phyloP scores from a whole-genome alignment of 2,329 filamentous ascomycete genomes.

The Alternaria sp. region DNA sequence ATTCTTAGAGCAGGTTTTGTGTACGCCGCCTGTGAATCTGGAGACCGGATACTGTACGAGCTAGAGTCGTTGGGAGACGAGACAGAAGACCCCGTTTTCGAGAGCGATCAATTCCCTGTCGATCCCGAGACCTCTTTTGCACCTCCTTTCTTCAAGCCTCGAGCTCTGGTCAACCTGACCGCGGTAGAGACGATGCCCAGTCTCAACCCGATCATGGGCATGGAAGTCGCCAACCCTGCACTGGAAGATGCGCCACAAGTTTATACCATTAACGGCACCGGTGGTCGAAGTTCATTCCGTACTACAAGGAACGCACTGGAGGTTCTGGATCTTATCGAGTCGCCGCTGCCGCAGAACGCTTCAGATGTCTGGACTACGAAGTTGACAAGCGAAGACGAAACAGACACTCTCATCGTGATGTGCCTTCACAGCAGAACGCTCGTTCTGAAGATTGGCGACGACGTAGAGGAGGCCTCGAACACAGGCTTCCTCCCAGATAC shows the following conservation, averaged over 20 bases:
- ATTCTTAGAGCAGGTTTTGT: constrained; percentile 96
- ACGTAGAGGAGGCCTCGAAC: constrained; percentile 93
- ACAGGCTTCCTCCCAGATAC: constrained; percentile 90
- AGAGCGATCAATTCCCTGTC: constrained; percentile 80
- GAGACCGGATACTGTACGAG: constrained; percentile 94
- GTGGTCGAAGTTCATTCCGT: constrained; percentile 87
- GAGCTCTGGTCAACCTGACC: constrained; percentile 80
- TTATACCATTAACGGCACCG: constrained; percentile 88
- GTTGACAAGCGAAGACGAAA: constrained; percentile 79
- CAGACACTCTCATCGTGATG: constrained; percentile 93
- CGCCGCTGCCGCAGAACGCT: constrained; percentile 86
- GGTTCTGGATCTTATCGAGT: constrained; percentile 95
- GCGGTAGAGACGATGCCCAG: constrained; percentile 85
- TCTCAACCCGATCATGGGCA: constrained; percentile 90
- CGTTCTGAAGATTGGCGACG: constrained; percentile 94
- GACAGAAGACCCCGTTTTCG: constrained; percentile 86
- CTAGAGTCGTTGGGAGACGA: constrained; percentile 97
- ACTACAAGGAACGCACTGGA: constrained; percentile 92
- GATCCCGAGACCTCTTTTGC: constrained; percentile 76
- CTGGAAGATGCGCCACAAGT: constrained; percentile 96
- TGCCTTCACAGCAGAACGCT: constrained; percentile 90
- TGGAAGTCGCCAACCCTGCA: constrained; percentile 88
- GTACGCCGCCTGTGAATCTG: constrained; percentile 89
- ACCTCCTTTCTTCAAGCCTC: constrained; percentile 84
- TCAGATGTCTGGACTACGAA: constrained; percentile 96